phyloP scores from a whole-genome alignment of 208 protist genomes.

The Acanthamoeba lenticulata region DNA sequence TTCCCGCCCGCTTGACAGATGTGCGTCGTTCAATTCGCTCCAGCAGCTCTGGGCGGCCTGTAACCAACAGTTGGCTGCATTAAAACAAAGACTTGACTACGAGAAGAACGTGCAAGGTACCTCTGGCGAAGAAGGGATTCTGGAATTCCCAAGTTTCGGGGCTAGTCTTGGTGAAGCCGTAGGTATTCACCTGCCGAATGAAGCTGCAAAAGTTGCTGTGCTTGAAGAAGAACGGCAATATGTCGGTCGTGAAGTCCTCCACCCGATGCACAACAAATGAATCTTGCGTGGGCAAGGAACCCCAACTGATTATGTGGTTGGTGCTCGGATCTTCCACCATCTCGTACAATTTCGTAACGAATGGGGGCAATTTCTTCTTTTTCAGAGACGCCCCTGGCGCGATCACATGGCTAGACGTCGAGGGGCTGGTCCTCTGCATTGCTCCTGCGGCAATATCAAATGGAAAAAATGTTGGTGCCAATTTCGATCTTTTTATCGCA shows the following conservation, averaged over 20 bases:
- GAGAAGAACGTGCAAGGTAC: neutral
- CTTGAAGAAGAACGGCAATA: constrained; percentile 80
- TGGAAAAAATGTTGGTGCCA: too few species aligned
- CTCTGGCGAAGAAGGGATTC: constrained; percentile 28
- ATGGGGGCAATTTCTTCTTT: constrained; percentile 52
- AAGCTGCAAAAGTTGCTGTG: constrained; percentile 84
- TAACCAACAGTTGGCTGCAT: too few species aligned
- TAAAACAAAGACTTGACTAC: too few species aligned
- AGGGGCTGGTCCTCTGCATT: neutral
- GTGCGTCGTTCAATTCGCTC: neutral
- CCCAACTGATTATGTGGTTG: constrained; percentile 56
- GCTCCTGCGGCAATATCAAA: too few species aligned
- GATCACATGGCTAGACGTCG: neutral
- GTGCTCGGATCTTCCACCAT: constrained; percentile 33
- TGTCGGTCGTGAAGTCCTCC: constrained; percentile 67
- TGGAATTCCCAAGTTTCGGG: constrained; percentile 49
- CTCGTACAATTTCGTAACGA: constrained; percentile 40
- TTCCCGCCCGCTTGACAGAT: constrained; percentile 15
- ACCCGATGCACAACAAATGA: constrained; percentile 71
- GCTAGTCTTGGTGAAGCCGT: constrained; percentile 77
- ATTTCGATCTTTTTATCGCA: too few species aligned
- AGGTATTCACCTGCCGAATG: constrained; percentile 81
- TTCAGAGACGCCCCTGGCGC: neutral
- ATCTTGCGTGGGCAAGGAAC: neutral
- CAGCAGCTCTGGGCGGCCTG: neutral